A percentile compares a stretch with the other conserved stretches of the same genome.
phyloP scores from a whole-genome alignment of 176 grass and related monocot species.

The Guadua angustifolia region DNA sequence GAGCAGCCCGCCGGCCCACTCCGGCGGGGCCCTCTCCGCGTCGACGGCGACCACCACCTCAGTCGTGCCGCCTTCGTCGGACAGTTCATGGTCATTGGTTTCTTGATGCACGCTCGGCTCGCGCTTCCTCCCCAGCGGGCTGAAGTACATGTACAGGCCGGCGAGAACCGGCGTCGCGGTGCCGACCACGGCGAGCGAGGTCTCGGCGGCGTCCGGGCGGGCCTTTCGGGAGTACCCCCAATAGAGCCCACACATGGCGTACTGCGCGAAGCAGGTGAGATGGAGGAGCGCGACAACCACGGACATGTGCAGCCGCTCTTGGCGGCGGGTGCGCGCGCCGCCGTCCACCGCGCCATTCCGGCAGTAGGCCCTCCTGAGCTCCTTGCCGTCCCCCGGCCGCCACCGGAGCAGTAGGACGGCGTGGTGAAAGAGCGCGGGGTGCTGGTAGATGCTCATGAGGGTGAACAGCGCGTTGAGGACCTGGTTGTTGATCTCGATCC shows the following conservation, averaged over 20 bases:
- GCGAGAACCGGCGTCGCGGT: slow-evolving; percentile 53
- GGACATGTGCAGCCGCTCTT: slow-evolving; percentile 61
- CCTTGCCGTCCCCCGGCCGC: slow-evolving; percentile 48
- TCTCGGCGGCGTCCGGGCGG: slow-evolving; percentile 50
- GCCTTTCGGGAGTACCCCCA: slow-evolving; percentile 55
- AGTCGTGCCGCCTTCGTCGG: background rate
- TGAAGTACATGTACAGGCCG: slow-evolving; percentile 50
- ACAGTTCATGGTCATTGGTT: background rate
- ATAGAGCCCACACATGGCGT: slow-evolving; percentile 65
- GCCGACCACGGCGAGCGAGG: slow-evolving; percentile 46
- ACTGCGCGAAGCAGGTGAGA: slow-evolving; percentile 62
- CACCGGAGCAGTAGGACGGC: slow-evolving; percentile 53
- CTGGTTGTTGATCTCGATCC: slow-evolving; percentile 81
- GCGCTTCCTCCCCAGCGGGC: slow-evolving; percentile 61
- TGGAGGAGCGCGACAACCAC: slow-evolving; percentile 62
- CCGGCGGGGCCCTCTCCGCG: background rate
- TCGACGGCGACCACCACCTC: background rate
- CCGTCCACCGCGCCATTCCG: slow-evolving; percentile 41
- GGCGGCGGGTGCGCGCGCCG: background rate
- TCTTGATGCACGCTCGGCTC: slow-evolving; percentile 46
- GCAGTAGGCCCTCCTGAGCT: slow-evolving; percentile 65
- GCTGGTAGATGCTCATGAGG: slow-evolving; percentile 79
- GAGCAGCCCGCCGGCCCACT: slow-evolving; percentile 60
- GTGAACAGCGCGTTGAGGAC: slow-evolving; percentile 82
- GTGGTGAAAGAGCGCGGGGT: slow-evolving; percentile 65